Base-by-base conservation (phyloP, 2,329 filamentous ascomycete genomes). In the Leptographium radiaticola region DNA sequence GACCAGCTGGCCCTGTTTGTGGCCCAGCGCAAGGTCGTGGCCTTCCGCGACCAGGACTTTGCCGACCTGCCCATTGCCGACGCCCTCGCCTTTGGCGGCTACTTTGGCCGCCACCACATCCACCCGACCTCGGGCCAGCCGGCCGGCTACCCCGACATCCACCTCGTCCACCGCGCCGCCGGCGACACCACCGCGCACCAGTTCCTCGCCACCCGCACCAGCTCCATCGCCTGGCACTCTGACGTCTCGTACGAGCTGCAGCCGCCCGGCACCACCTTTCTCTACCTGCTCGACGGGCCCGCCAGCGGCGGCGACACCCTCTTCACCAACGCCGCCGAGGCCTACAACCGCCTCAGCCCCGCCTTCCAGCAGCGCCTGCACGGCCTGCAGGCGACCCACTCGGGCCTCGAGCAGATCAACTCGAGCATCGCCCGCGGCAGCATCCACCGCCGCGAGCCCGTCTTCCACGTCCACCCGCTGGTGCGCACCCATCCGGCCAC, bases 221-320 rank as follows among this genome's bases (percentile, higher is more conserved):
- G 84, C 68, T 87, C 84, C 1, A 82, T 94, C 1, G 87, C 87
- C 9, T 95, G 89, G 89, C 89, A 95, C 70, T 87, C 83, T 0
- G 89, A 95, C 60, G 84, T 95, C 1, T 87, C 86, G 0, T 95
- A 94, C 65, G 90, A 95, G 71, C 72, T 79, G 60, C 89, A 96
- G 69, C 89, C 90, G 1, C 89, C 90, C 0, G 88, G 89, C 34
- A 95, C 89, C 0, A 95, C 90, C 0, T 94, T 95, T 69, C 69
- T 95, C 39, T 95, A 94, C 65, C 75, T 89, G 50, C 77, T 96
- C n/a, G 89, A 95, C 64, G 83, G 80, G 46, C 89, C 89, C 1
- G 74, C 79, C 42, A 83, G 80, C 0, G 89, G 89, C 39, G 90
- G 89, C 49, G 89, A 95, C 65, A 95, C 89, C 0, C 71, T 94